A percentile compares a stretch with the other conserved stretches of the same genome.
These are phyloP conservation scores for Phytophthora brassicae DNA, from an alignment of 352 stramenopile species.

Conservation along the genomic window DNA sequence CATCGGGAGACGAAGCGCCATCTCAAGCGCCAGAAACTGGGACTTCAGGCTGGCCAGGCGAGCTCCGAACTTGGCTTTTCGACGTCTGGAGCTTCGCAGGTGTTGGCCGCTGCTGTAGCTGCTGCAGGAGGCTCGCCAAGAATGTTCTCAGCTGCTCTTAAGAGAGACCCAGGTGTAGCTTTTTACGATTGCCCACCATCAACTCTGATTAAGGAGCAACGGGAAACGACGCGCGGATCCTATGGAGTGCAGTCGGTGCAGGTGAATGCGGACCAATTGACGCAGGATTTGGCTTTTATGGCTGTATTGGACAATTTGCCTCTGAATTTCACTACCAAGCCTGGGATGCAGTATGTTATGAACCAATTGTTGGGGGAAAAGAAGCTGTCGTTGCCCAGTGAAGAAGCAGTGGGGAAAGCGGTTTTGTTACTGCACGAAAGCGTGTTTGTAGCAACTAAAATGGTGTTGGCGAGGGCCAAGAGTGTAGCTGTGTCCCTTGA, in stretches of 20 bases:
- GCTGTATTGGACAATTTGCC: slow-evolving; percentile 76
- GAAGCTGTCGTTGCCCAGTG: slow-evolving; percentile 53
- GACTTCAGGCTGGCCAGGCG: slow-evolving; percentile 31
- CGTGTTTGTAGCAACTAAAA: slow-evolving; percentile 69
- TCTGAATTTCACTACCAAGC: slow-evolving; percentile 53
- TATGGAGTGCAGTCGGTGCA: slow-evolving; percentile 31
- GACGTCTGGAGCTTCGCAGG: slow-evolving; percentile 34
- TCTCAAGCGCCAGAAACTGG: slow-evolving; percentile 76
- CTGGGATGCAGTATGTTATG: slow-evolving; percentile 73
- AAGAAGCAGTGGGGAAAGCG: slow-evolving; percentile 62
- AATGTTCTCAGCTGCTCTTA: slow-evolving; percentile 31
- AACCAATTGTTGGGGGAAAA: slow-evolving; percentile 71
- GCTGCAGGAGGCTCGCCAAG: slow-evolving; percentile 39
- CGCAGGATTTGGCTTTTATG: slow-evolving; percentile 74
- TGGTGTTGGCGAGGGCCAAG: slow-evolving; percentile 55
- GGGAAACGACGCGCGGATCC: slow-evolving; percentile 18
- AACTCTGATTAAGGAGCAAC: slow-evolving; percentile 52
- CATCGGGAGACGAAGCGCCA: slow-evolving; percentile 79
- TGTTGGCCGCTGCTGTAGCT: slow-evolving; percentile 43
- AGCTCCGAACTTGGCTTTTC: slow-evolving; percentile 53
- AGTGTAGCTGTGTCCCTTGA: slow-evolving; percentile 72
- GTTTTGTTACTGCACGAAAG: slow-evolving; percentile 73
- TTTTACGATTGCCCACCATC: slow-evolving; percentile 27
- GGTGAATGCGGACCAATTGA: slow-evolving; percentile 62
- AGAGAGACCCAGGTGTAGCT: slow-evolving; percentile 19